Evolutionary conservation across 345 rosid genomes (phyloP), one percentile per base, ranked within the genome.

Genomic region (Salix viminalis): DNA sequence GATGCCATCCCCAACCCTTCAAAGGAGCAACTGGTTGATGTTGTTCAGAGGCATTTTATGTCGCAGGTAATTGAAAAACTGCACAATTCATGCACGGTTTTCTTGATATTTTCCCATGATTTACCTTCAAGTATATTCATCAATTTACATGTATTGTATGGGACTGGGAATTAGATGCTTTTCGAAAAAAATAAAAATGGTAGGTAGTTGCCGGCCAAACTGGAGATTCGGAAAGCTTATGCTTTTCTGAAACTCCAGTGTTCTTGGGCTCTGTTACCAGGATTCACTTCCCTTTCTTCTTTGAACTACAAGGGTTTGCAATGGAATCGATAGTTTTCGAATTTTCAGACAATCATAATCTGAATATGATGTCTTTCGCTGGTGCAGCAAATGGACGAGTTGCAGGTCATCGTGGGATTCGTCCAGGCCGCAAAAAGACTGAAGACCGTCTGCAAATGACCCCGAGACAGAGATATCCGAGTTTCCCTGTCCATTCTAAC

Each of bases 381-480:
- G 70, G 66, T 79, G 88, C 70, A 96, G 98, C 88, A 92, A 86
- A 85, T 96, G 96, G 99, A 96, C 64, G 98, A 93, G 96, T 84
- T 91, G 88, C 99, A 93, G 85, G 99, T 95, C 39, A 89, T 95
- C 12, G 86, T 90, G 78, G 99, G 99, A 77, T 96, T 93, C 52
- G 99, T 93, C 80, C 92, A 93, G 69, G 97, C 97, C 1, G 98
- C 97, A 1, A 92, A 88, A 88, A 87, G 89, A 79, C 82, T 86
- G 88, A 93, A 89, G 90, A 88, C 87, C 0, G 85, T 83, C 62
- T 85, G 94, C 90, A 77, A 77, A 61, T 76, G 82, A 79, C 36
- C 46, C 66, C 18, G 34, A n/a, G 50, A 50, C 6, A 28, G 48
- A 8, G 28, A 71, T 15, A 12, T 68, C 14, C 26, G 76, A 70